A percentile compares a stretch with the other conserved stretches of the same genome.
phyloP scores from a whole-genome alignment of 2,329 filamentous ascomycete genomes.

The Helotiales sp. region DNA sequence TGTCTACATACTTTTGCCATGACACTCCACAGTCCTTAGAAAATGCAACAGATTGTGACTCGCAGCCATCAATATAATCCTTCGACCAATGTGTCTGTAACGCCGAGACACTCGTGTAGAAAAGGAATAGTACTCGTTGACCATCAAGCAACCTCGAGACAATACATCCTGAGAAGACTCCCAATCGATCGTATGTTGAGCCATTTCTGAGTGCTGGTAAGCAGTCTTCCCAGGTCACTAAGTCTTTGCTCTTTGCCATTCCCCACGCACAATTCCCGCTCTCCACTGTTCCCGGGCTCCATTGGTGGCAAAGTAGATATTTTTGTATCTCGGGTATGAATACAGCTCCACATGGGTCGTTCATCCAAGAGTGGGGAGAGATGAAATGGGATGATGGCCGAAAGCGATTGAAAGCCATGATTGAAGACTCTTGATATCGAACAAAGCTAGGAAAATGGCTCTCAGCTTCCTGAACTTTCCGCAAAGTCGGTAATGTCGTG shows the following conservation, averaged over 20 bases:
- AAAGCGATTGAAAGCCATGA: slow-evolving; percentile 19
- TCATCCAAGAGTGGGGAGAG: slow-evolving; percentile 52
- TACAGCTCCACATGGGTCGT: slow-evolving; percentile 62
- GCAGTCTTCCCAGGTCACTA: slow-evolving; percentile 55
- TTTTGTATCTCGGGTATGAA: slow-evolving; percentile 39
- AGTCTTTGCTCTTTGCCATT: slow-evolving; percentile 59
- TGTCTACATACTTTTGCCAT: slow-evolving; percentile 24
- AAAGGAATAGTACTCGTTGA: slow-evolving; percentile 20
- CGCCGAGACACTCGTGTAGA: slow-evolving; percentile 25
- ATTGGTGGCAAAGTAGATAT: slow-evolving; percentile 67
- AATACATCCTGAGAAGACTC: slow-evolving; percentile 27
- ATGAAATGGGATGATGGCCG: slow-evolving; percentile 48
- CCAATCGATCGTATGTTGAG: slow-evolving; percentile 21
- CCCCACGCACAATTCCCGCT: slow-evolving; percentile 65
- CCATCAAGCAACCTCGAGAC: slow-evolving; percentile 18
- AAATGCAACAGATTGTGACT: slow-evolving; percentile 25
- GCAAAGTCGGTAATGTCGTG: not conserved
- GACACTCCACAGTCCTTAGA: slow-evolving; percentile 25
- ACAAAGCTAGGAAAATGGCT: too few relatives aligned
- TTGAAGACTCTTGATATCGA: not conserved
- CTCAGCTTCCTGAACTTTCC: too few relatives aligned
- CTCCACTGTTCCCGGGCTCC: slow-evolving; percentile 48
- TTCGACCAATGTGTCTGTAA: slow-evolving; percentile 27
- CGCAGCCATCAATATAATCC: slow-evolving; percentile 24
- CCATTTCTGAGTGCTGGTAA: slow-evolving; percentile 20